These are phyloP conservation scores for Stevia rebaudiana DNA, from an alignment of 140 eudicot species.

Conservation along the genomic window DNA sequence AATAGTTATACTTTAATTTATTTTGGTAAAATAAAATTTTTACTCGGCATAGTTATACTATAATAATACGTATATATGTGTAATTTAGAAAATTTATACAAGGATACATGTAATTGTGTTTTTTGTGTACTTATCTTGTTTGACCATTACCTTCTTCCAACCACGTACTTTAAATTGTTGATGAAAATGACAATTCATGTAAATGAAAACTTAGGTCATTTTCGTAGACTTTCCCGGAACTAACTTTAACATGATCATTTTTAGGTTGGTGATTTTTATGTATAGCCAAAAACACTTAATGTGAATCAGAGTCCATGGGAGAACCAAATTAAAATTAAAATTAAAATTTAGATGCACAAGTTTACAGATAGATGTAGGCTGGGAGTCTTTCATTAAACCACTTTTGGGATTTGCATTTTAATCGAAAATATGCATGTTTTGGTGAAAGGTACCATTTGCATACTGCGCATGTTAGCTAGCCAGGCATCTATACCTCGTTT, in stretches of 20 bases:
- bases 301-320: neutral
- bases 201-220: neutral
- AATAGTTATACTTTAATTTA: too few species aligned
- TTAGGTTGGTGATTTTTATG: conserved; percentile 23
- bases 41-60: too few species aligned
- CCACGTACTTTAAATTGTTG: neutral
- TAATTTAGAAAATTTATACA: too few species aligned
- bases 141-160: neutral
- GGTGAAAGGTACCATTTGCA: conserved; percentile 20
- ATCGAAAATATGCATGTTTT: conserved; percentile 27
- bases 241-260: conserved; percentile 8
- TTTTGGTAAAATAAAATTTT: too few species aligned
- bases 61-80: too few species aligned
- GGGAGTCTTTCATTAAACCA: conserved; percentile 5
- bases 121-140: neutral
- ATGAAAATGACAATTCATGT: neutral
- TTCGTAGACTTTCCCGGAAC: neutral
- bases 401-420: conserved; percentile 24
- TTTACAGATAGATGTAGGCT: conserved; percentile 1
- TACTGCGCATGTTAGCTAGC: conserved; percentile 29
- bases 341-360: conserved; percentile 9
- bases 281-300: neutral
- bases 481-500: conserved; percentile 18
- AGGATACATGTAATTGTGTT: too few species aligned
- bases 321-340: neutral